phyloP scores from a whole-genome alignment of 2,329 filamentous ascomycete species.

The Cladosporium sp. region DNA sequence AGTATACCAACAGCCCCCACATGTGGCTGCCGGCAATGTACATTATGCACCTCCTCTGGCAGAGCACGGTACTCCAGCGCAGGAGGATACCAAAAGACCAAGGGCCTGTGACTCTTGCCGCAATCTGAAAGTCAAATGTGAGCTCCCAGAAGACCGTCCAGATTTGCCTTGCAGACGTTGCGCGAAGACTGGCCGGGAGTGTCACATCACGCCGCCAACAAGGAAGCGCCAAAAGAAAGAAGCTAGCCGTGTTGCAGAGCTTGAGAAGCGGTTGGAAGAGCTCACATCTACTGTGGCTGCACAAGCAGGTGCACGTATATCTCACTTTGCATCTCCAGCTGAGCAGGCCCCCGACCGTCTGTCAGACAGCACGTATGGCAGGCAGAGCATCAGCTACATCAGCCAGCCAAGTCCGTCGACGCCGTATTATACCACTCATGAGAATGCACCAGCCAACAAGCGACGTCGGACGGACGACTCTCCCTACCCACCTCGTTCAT shows the following conservation, averaged over 20 bases:
- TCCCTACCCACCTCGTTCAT: neutral
- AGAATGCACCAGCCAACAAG: conserved; percentile 25
- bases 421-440: neutral
- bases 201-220: conserved; percentile 73
- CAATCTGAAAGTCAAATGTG: conserved; percentile 71
- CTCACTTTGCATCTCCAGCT: conserved; percentile 9
- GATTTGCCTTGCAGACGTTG: conserved; percentile 67
- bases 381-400: conserved; percentile 17
- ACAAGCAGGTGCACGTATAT: conserved; percentile 9
- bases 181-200: conserved; percentile 74
- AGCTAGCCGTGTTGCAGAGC: conserved; percentile 82
- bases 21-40: neutral
- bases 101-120: conserved; percentile 53
- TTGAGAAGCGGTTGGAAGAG: conserved; percentile 91
- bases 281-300: conserved; percentile 65
- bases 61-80: neutral
- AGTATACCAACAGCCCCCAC: conserved; percentile 14
- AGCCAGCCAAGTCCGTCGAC: conserved; percentile 3
- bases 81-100: conserved; percentile 47
- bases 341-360: neutral
- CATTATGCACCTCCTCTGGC: conserved; percentile 16
- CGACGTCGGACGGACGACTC: conserved; percentile 31
- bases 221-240: conserved; percentile 89
- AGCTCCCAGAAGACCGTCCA: conserved; percentile 66
- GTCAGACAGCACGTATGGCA: neutral